phyloP scores from a whole-genome alignment of 108 stramenopile genomes.

The Stephanodiscus triporus region DNA sequence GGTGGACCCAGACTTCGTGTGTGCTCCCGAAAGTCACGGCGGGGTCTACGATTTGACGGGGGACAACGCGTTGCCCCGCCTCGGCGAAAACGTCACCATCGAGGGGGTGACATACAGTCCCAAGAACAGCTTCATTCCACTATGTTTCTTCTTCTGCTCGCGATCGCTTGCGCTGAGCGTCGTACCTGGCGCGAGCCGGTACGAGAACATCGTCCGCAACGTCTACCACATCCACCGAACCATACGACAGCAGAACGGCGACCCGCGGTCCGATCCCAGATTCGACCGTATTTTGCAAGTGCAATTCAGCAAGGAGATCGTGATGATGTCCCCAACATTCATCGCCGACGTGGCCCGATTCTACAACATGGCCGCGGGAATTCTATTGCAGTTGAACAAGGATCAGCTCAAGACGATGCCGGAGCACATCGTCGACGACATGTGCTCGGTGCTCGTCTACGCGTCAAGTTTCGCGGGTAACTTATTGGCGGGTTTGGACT shows the following conservation, averaged over 20 bases:
- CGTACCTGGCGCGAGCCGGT: slow-evolving; percentile 55
- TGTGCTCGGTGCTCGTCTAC: slow-evolving; percentile 72
- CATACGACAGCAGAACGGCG: slow-evolving; percentile 56
- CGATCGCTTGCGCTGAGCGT: slow-evolving; percentile 73
- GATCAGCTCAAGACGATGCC: slow-evolving; percentile 70
- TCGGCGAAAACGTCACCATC: slow-evolving; percentile 60
- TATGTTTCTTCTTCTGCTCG: slow-evolving; percentile 84
- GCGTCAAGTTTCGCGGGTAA: slow-evolving; percentile 64
- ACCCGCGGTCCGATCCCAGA: slow-evolving; percentile 67
- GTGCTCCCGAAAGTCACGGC: slow-evolving; percentile 58
- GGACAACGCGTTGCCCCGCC: slow-evolving; percentile 72
- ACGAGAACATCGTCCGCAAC: slow-evolving; percentile 63
- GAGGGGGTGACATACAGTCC: slow-evolving; percentile 51
- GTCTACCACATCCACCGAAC: slow-evolving; percentile 58
- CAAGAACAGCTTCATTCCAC: slow-evolving; percentile 86
- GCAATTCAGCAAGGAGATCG: slow-evolving; percentile 70
- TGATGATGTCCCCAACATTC: slow-evolving; percentile 71
- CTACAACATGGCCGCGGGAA: slow-evolving; percentile 66
- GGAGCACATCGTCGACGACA: slow-evolving; percentile 81
- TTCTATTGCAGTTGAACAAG: slow-evolving; percentile 60
- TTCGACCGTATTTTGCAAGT: slow-evolving; percentile 60
- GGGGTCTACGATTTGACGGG: slow-evolving; percentile 71
- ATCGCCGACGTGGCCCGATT: slow-evolving; percentile 69
- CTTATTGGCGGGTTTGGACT: slow-evolving; percentile 61
- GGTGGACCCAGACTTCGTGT: slow-evolving; percentile 79